Conservation (phyloP, 78 protist species). For the Protostelium mycophagum region DNA sequence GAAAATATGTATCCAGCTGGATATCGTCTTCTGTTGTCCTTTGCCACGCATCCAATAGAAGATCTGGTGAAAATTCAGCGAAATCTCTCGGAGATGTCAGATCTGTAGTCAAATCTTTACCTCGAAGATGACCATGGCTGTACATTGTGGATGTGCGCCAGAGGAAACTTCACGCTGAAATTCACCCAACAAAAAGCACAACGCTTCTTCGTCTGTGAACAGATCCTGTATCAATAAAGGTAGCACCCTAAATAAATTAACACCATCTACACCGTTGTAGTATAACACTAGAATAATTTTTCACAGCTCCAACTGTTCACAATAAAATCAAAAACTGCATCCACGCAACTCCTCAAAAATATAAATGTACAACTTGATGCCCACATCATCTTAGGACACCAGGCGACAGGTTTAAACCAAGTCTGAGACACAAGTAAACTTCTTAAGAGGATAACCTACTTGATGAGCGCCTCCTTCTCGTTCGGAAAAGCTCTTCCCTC, state of each 20-base stretch:
- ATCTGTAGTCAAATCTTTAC: not conserved
- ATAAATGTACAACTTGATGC: too few relatives aligned
- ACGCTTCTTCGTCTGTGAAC: not conserved
- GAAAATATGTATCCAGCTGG: not conserved
- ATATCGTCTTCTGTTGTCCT: not conserved
- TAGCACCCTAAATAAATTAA: not conserved
- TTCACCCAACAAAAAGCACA: not conserved
- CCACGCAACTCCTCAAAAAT: too few relatives aligned
- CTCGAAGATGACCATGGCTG: not conserved
- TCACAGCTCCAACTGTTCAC: too few relatives aligned
- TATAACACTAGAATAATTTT: too few relatives aligned
- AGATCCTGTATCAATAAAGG: not conserved
- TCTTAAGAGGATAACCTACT: too few relatives aligned
- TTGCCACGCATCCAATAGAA: not conserved
- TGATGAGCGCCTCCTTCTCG: not conserved
- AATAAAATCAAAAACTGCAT: too few relatives aligned
- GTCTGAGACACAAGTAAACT: too few relatives aligned
- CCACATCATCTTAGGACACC: too few relatives aligned
- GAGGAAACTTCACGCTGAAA: not conserved
- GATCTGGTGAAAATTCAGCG: not conserved
- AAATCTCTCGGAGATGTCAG: not conserved
- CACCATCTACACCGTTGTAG: too few relatives aligned
- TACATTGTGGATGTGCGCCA: not conserved
- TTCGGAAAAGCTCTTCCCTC: not conserved
- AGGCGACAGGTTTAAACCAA: too few relatives aligned